Percentiles rank a stretch among this genome's conserved stretches.
These are phyloP conservation scores for Candida hispaniensis DNA, from an alignment of 805 yeast genomes.

Conservation along the genomic window DNA sequence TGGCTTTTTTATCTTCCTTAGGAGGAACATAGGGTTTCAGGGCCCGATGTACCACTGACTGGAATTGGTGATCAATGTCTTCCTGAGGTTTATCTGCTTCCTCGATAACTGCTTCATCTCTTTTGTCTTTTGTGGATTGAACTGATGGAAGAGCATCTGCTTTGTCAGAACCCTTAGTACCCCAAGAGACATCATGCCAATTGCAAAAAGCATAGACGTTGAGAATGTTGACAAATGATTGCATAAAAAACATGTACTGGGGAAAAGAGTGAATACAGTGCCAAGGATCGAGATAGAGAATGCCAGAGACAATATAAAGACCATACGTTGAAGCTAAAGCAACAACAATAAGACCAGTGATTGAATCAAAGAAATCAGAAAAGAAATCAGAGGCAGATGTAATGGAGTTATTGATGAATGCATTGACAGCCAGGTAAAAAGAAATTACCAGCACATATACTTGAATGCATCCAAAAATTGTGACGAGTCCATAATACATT, in stretches of 20 bases:
- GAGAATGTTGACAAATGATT: conserved; percentile 35
- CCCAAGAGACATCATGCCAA: conserved; percentile 66
- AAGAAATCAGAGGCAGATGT: conserved; percentile 25
- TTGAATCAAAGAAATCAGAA: conserved; percentile 31
- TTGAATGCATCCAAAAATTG: conserved; percentile 51
- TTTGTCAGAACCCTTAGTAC: conserved; percentile 54
- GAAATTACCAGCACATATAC: conserved; percentile 50
- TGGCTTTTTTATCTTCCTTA: conserved; percentile 19
- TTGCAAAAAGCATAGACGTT: conserved; percentile 62
- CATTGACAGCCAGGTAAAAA: conserved; percentile 45
- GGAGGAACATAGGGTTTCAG: conserved; percentile 40
- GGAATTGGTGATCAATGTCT: conserved; percentile 45
- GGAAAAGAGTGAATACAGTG: conserved; percentile 47
- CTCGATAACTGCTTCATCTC: conserved; percentile 40
- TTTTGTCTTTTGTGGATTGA: conserved; percentile 37
- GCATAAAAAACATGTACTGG: conserved; percentile 31
- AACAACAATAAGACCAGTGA: conserved; percentile 47
- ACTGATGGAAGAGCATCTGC: conserved; percentile 47
- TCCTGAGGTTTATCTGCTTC: conserved; percentile 37
- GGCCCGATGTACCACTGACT: conserved; percentile 40
- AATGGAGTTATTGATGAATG: conserved; percentile 33
- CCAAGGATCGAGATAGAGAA: conserved; percentile 56
- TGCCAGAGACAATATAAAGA: conserved; percentile 46
- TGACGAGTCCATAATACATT: conserved; percentile 42
- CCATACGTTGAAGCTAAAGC: conserved; percentile 54